Evolutionary conservation across 495 filamentous ascomycete species (phyloP).

Genomic region (Ramalina intermedia): DNA sequence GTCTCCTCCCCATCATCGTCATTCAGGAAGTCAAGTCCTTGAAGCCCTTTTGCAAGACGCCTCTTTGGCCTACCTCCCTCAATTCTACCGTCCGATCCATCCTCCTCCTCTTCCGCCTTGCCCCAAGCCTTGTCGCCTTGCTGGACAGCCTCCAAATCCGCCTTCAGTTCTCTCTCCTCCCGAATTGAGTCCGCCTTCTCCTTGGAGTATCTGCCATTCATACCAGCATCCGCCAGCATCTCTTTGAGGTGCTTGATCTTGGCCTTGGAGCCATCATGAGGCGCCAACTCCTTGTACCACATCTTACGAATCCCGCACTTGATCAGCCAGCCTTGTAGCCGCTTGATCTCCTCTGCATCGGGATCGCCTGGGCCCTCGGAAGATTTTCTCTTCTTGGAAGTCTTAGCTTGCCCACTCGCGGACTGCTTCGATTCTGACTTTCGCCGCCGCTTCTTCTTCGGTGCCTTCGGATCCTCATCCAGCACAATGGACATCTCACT

Average conservation of each 20-base stretch:
- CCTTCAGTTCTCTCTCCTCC: constrained; percentile 64
- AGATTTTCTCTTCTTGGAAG: constrained; percentile 20
- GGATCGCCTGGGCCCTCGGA: constrained; percentile 29
- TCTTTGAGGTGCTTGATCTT: constrained; percentile 72
- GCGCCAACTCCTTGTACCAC: constrained; percentile 69
- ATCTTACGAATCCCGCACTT: constrained; percentile 93
- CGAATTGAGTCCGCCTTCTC: constrained; percentile 77
- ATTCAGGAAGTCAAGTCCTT: constrained; percentile 40
- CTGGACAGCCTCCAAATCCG: constrained; percentile 69
- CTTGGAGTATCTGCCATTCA: constrained; percentile 73
- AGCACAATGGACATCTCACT: constrained; percentile 70
- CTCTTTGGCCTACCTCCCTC: constrained; percentile 30
- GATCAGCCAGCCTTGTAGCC: constrained; percentile 70
- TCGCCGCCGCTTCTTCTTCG: constrained; percentile 26
- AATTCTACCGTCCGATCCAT: constrained; percentile 33
- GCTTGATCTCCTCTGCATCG: constrained; percentile 72
- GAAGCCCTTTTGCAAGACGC: constrained; percentile 28
- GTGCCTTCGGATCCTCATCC: constrained; percentile 50
- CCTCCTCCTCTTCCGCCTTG: constrained; percentile 27
- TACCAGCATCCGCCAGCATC: constrained; percentile 68
- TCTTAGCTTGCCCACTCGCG: constrained; percentile 12
- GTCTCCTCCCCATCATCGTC: constrained; percentile 37
- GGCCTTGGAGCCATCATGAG: constrained; percentile 56
- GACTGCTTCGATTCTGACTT: constrained; percentile 20
- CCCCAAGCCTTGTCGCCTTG: constrained; percentile 72